A percentile compares a stretch with the other conserved stretches of the same genome.
Evolutionary conservation across 2,329 filamentous ascomycete genomes (phyloP).

Genomic region (Didymella segeticola): DNA sequence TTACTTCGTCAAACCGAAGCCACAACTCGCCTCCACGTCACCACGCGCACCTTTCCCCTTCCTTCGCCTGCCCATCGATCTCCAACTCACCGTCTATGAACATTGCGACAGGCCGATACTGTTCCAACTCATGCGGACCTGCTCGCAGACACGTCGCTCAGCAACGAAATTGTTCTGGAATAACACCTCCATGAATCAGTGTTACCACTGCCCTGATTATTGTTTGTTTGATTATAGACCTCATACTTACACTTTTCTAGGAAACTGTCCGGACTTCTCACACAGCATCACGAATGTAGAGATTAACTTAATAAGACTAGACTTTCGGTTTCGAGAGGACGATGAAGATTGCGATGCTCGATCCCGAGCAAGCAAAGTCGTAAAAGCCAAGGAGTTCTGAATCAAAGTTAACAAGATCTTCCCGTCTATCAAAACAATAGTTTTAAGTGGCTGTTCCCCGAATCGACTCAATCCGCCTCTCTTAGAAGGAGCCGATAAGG

Average conservation of each 20-base stretch:
- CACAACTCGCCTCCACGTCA: background rate
- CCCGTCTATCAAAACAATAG: background rate
- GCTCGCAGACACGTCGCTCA: conserved; percentile 2
- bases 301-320: background rate
- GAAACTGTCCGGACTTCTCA: background rate
- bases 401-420: background rate
- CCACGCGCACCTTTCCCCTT: conserved; percentile 17
- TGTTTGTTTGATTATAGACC: background rate
- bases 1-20: conserved; percentile 1
- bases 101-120: conserved; percentile 16
- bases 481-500: background rate
- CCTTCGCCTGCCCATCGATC: conserved; percentile 31
- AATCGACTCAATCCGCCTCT: background rate
- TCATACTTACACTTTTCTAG: background rate
- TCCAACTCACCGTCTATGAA: conserved; percentile 32
- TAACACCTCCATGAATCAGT: background rate
- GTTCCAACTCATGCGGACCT: conserved; percentile 12
- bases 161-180: conserved; percentile 14
- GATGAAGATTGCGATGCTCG: background rate
- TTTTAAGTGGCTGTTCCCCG: background rate
- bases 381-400: conserved; percentile 1
- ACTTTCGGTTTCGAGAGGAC: background rate
- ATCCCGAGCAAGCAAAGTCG: background rate
- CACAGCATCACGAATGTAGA: background rate
- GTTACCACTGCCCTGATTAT: background rate